Conservation (phyloP, 345 rosid species). For the Turritis glabra region DNA sequence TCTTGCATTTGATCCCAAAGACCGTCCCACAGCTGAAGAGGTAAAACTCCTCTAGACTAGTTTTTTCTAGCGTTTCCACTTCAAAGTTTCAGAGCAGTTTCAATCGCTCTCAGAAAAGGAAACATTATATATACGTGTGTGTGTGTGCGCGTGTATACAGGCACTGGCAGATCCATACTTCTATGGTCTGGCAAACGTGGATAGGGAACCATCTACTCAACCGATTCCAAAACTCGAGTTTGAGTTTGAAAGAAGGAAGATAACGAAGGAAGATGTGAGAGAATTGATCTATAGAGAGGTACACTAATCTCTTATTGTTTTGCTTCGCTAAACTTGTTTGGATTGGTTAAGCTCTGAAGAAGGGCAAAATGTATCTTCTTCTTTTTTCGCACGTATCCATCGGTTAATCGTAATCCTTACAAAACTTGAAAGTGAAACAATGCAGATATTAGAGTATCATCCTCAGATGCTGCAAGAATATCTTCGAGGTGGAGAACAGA, state of each 20-base stretch:
- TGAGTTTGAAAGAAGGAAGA: conserved; percentile 95
- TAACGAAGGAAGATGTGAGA: conserved; percentile 90
- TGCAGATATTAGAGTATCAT: conserved; percentile 94
- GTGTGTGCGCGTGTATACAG: conserved; percentile 43
- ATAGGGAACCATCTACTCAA: conserved; percentile 90
- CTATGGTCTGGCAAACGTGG: conserved; percentile 77
- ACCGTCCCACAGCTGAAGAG: conserved; percentile 92
- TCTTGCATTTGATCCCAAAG: conserved; percentile 98
- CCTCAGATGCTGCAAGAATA: conserved; percentile 96
- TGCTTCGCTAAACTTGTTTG: neutral
- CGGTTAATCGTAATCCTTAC: neutral
- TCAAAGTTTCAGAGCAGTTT: conserved; percentile 12
- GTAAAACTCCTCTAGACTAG: conserved; percentile 36
- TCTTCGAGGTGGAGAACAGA: conserved; percentile 92
- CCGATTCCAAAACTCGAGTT: conserved; percentile 96
- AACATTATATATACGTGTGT: neutral
- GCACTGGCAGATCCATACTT: conserved; percentile 94
- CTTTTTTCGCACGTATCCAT: neutral
- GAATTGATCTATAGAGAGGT: conserved; percentile 98
- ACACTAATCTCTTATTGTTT: conserved; percentile 9
- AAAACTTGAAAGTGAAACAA: conserved; percentile 17
- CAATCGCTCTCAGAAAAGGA: neutral
- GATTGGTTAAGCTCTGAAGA: conserved; percentile 7
- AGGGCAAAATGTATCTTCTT: neutral
- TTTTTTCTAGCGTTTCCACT: neutral